Conservation (phyloP, 345 rosid genomes). For the Populus ilicifolia region DNA sequence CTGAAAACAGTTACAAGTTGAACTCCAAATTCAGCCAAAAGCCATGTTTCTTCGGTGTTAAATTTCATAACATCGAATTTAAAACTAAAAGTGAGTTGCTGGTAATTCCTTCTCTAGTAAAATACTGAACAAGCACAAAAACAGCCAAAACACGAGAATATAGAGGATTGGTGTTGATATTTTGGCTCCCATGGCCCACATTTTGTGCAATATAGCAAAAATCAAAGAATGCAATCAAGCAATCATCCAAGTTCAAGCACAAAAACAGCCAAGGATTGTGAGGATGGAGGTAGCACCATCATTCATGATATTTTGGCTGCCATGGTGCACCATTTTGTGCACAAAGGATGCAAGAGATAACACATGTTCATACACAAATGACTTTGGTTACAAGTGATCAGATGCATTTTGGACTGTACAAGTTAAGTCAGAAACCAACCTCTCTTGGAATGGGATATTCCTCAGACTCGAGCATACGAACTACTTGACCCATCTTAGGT, state of each 20-base stretch:
- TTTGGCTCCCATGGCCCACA: too few relatives aligned
- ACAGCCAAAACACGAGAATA: too few relatives aligned
- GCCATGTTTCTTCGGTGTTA: neutral
- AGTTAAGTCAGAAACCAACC: conserved; percentile 38
- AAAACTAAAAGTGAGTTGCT: neutral
- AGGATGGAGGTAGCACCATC: neutral
- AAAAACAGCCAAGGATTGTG: neutral
- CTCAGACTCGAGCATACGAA: conserved; percentile 96
- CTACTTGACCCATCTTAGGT: conserved; percentile 99
- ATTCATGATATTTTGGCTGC: neutral
- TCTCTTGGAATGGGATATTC: conserved; percentile 96
- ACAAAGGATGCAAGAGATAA: neutral
- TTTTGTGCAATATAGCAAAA: too few relatives aligned
- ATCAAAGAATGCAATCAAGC: neutral
- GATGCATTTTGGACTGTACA: neutral
- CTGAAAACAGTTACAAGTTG: conserved; percentile 34
- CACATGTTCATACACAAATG: neutral
- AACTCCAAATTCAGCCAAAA: neutral
- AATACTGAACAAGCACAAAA: neutral
- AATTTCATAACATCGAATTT: neutral
- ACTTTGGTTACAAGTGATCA: neutral
- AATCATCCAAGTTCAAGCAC: neutral
- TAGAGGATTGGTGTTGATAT: too few relatives aligned
- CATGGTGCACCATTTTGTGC: neutral
- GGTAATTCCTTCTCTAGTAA: neutral